A percentile compares a stretch with the other conserved stretches of the same genome.
Conservation (phyloP, 2,329 filamentous ascomycete species). For the Pyrenochaeta sp. region DNA sequence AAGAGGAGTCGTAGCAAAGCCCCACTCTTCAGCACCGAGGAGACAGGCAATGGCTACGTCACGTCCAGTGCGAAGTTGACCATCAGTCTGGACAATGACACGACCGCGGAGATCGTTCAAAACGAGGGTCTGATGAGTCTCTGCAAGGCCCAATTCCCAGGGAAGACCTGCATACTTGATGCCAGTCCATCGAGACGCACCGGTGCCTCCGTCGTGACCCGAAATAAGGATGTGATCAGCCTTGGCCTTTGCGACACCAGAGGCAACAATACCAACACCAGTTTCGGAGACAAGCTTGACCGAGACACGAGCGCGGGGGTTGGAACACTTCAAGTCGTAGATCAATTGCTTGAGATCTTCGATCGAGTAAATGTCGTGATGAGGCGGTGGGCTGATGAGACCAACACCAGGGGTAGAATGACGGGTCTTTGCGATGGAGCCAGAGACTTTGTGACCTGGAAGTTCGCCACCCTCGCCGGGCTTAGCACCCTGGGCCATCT, state of each 20-base stretch:
- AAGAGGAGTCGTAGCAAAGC: constrained; percentile 91
- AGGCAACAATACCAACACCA: constrained; percentile 95
- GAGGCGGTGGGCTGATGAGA: constrained; percentile 92
- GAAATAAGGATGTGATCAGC: constrained; percentile 97
- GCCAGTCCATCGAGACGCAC: constrained; percentile 96
- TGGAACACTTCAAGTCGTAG: constrained; percentile 96
- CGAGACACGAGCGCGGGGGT: constrained; percentile 88
- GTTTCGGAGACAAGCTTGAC: constrained; percentile 98
- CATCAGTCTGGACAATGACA: constrained; percentile 95
- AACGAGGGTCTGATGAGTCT: constrained; percentile 95
- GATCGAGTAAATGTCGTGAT: constrained; percentile 98
- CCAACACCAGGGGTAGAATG: constrained; percentile 97
- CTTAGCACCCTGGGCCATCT: constrained; percentile 99
- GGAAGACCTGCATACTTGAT: constrained; percentile 98
- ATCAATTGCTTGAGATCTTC: constrained; percentile 98
- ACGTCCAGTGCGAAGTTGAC: constrained; percentile 88
- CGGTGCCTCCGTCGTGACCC: constrained; percentile 95
- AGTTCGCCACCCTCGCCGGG: constrained; percentile 97
- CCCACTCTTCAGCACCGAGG: constrained; percentile 97
- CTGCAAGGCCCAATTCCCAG: constrained; percentile 94
- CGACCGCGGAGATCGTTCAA: constrained; percentile 94
- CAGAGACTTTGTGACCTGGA: constrained; percentile 94
- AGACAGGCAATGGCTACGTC: constrained; percentile 95
- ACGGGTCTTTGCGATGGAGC: constrained; percentile 90
- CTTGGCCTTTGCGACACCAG: constrained; percentile 96